These are phyloP conservation scores for Hericium alpestre DNA, from an alignment of 768 basidiomycete species.

Conservation along the genomic window DNA sequence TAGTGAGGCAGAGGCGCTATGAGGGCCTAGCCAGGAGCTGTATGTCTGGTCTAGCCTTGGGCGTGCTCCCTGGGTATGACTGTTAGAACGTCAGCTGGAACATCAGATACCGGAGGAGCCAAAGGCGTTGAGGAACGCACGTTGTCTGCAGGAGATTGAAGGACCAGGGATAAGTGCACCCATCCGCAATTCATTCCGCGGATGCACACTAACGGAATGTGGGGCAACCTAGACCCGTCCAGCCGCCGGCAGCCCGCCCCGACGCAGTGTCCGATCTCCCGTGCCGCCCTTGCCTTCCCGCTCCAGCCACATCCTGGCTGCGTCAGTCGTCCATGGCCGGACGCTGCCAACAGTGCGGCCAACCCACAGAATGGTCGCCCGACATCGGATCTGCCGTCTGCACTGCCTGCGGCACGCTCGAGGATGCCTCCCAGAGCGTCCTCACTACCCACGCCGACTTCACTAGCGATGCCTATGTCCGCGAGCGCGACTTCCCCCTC, in stretches of 20 bases:
- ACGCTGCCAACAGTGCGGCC: conserved; percentile 8
- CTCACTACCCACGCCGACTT: conserved; percentile 39
- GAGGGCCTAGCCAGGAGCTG: neutral
- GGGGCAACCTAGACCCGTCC: neutral
- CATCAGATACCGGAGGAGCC: too few species aligned
- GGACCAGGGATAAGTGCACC: too few species aligned
- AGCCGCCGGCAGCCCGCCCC: neutral
- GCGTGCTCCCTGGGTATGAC: too few species aligned
- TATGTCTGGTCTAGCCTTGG: too few species aligned
- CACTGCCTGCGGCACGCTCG: conserved; percentile 60
- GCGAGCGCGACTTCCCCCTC: conserved; percentile 16
- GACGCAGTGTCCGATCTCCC: neutral
- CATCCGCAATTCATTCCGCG: too few species aligned
- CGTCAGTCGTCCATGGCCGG: conserved; percentile 1
- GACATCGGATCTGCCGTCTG: conserved; percentile 36
- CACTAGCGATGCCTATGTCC: conserved; percentile 21
- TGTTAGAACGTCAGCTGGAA: too few species aligned
- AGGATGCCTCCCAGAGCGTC: conserved; percentile 49
- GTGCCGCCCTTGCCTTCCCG: neutral
- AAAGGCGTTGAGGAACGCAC: too few species aligned
- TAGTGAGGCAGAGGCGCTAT: neutral
- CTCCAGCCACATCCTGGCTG: neutral
- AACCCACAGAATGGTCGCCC: conserved; percentile 9
- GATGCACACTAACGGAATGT: too few species aligned
- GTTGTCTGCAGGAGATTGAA: too few species aligned